Evolutionary conservation across 495 filamentous ascomycete species (phyloP).

Genomic region (Thermothielavioides terrestris): DNA sequence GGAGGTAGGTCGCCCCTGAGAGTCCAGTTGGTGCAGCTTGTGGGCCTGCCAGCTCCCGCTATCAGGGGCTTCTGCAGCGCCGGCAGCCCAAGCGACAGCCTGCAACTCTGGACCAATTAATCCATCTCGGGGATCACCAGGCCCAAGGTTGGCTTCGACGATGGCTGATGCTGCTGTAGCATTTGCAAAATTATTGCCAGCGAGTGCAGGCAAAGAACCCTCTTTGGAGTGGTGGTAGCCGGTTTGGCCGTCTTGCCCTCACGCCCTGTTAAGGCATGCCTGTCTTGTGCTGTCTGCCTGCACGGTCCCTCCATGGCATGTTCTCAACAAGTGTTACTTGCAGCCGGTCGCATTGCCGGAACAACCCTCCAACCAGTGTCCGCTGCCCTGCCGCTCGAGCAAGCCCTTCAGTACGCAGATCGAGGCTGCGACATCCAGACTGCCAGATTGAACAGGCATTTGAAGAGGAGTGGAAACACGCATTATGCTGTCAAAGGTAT

Average conservation of each 20-base stretch:
- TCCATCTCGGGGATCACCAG: conserved; percentile 16
- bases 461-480: conserved; percentile 17
- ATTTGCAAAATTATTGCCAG: conserved; percentile 11
- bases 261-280: conserved; percentile 6
- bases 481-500: conserved; percentile 15
- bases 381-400: conserved; percentile 16
- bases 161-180: conserved; percentile 3
- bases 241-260: conserved; percentile 3
- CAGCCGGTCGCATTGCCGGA: conserved; percentile 11
- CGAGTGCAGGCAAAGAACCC: background rate
- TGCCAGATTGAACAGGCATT: conserved; percentile 21
- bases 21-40: background rate
- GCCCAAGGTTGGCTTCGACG: conserved; percentile 8
- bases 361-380: conserved; percentile 8
- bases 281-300: conserved; percentile 7
- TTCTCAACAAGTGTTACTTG: conserved; percentile 24
- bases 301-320: conserved; percentile 12
- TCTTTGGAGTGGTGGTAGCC: background rate
- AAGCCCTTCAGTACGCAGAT: conserved; percentile 21
- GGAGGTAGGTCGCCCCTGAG: background rate
- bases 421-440: conserved; percentile 14
- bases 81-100: background rate
- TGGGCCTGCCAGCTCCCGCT: background rate
- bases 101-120: conserved; percentile 21
- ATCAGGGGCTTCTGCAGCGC: too few relatives aligned